Evolutionary conservation across 306 rosid species (phyloP).

Genomic region (Astragalus membranaceus): DNA sequence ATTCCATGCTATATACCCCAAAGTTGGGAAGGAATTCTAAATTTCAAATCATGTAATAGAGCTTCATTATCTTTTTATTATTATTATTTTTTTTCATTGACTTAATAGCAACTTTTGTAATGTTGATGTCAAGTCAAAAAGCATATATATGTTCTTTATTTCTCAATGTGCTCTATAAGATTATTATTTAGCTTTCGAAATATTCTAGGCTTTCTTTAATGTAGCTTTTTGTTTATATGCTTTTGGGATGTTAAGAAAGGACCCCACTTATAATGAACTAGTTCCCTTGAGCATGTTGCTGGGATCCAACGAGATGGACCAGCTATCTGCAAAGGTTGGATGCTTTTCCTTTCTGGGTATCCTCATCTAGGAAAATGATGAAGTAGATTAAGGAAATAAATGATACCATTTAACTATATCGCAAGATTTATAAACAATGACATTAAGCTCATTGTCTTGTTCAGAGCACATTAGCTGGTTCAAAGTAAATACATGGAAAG

Average conservation of each 20-base stretch:
- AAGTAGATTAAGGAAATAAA: conserved; percentile 15
- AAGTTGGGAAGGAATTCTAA: conserved; percentile 14
- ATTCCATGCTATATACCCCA: conserved; percentile 7
- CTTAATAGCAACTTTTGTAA: conserved; percentile 11
- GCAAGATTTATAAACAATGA: conserved; percentile 5
- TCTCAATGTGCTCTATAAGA: conserved; percentile 19
- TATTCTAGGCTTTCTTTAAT: conserved; percentile 38
- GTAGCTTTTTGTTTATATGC: conserved; percentile 36
- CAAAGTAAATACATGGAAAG: not conserved
- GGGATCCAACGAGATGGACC: conserved; percentile 37
- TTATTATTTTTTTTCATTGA: conserved; percentile 19
- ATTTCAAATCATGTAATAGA: conserved; percentile 6
- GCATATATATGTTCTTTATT: conserved; percentile 27
- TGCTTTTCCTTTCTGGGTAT: conserved; percentile 26
- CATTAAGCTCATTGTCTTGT: conserved; percentile 8
- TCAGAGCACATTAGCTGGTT: conserved; percentile 8
- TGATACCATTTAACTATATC: conserved; percentile 6
- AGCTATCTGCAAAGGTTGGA: conserved; percentile 16
- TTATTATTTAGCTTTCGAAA: conserved; percentile 23
- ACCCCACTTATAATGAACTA: conserved; percentile 43
- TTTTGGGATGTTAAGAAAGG: conserved; percentile 30
- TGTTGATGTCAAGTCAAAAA: conserved; percentile 24
- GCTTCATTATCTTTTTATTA: conserved; percentile 8
- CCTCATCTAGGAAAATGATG: conserved; percentile 12
- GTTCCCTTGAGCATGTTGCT: conserved; percentile 41